Conservation (phyloP, 805 yeast species). For the Grigorovia humatica region DNA sequence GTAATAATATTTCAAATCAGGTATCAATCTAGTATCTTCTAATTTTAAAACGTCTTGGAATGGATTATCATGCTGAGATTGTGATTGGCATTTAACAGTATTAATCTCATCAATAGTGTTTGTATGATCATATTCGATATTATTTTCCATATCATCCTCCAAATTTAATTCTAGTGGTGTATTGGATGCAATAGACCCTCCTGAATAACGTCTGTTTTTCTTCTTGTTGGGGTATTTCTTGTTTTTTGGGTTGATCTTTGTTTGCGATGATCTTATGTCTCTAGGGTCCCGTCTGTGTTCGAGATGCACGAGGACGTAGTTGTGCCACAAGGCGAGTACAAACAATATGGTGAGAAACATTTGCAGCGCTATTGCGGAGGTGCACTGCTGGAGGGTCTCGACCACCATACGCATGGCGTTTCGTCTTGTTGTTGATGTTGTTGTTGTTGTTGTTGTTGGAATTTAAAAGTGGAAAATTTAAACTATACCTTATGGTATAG, state of each 20-base stretch:
- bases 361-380: constrained; percentile 5
- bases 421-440: background rate
- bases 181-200: constrained; percentile 13
- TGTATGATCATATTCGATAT: constrained; percentile 24
- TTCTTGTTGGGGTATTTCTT: constrained; percentile 1
- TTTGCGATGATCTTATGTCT: constrained; percentile 22
- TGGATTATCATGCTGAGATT: constrained; percentile 14
- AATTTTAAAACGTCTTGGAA: constrained; percentile 17
- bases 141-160: constrained; percentile 17
- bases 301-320: constrained; percentile 20
- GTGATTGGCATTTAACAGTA: no score
- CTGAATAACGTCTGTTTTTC: constrained; percentile 4
- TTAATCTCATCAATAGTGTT: constrained; percentile 10
- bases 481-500: no score
- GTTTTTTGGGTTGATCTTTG: constrained; percentile 7
- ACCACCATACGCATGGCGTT: background rate
- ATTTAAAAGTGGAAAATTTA: no score
- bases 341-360: constrained; percentile 19
- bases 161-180: constrained; percentile 12
- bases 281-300: constrained; percentile 19
- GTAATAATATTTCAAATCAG: constrained; percentile 61
- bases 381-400: constrained; percentile 4
- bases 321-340: constrained; percentile 24
- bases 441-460: background rate
- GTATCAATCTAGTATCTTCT: constrained; percentile 30